Evolutionary conservation across 1,284 basidiomycete genomes (phyloP), one percentile per base, ranked within the genome.

Genomic region (Spongispora temasekensis): DNA sequence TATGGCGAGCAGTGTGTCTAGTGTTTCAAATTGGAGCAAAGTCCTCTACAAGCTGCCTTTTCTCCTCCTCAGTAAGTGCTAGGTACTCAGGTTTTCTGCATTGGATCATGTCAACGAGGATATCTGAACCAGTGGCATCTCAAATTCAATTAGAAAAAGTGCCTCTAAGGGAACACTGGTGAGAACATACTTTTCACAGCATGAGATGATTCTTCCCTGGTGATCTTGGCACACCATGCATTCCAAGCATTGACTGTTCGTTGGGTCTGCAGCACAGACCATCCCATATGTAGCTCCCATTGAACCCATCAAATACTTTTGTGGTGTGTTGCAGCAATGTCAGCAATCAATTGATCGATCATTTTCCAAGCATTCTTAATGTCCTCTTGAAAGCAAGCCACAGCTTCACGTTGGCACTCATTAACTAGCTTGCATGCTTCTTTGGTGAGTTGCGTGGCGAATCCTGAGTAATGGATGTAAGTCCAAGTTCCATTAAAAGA

Each of bases 201-300:
- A 30, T 35, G 30, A 5, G 40, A 32, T 9, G 50, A 44, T 21
- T 48, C 37, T 46, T 57, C 27, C 4, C 25, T 17, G 7, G 21
- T 4, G 27, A 55, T 50, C 52, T 63, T 63, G 53, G 55, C 50
- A 40, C 55, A 60, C 35, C 54, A 61, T 0, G 40, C 19, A 19
- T 63, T 63, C 59, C 59, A 63, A 8, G 55, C 3, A 19, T 31
- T 63, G 42, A 55, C 30, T 15, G 34, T 30, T 2, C 10, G 40
- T 21, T 46, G 10, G 15, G 15, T 46, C 17, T 15, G 21, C 17
- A 35, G 15, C 40, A 51, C 25, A 27, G 31, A 42, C 1, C 6
- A 30, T 15, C 56, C 53, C 21, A 61, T 42, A 31, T 58, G 53
- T 0, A 63, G n/a, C 28, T 61, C 59, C n/a, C 40, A 25, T 28